A percentile compares a stretch with the other conserved stretches of the same genome.
Conservation (phyloP, 768 basidiomycete species). For the Leccinum variicolor region DNA sequence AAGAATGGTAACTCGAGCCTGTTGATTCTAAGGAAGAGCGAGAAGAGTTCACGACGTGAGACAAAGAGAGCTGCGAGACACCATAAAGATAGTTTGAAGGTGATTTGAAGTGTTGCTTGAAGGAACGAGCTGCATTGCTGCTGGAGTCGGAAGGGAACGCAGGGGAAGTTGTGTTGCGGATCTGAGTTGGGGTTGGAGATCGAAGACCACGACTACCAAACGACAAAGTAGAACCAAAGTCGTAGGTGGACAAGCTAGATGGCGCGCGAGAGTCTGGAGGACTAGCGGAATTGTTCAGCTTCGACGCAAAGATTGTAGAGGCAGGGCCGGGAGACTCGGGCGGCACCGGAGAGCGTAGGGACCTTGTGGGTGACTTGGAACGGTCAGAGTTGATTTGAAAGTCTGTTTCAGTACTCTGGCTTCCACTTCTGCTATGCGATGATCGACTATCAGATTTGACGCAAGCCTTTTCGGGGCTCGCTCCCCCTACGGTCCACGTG, state of each 20-base stretch:
- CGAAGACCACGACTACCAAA: slow-evolving; percentile 42
- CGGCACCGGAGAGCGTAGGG: slow-evolving; percentile 52
- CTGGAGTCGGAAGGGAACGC: slow-evolving; percentile 36
- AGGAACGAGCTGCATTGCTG: slow-evolving; percentile 46
- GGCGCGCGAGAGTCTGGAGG: slow-evolving; percentile 40
- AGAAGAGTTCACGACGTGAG: slow-evolving; percentile 70
- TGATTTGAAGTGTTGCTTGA: slow-evolving; percentile 46
- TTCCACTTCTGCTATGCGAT: slow-evolving; percentile 55
- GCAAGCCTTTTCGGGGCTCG: slow-evolving; percentile 31
- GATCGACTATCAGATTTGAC: slow-evolving; percentile 28
- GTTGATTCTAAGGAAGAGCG: slow-evolving; percentile 75
- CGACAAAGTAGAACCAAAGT: slow-evolving; percentile 46
- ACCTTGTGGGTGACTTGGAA: slow-evolving; percentile 43
- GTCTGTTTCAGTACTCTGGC: slow-evolving; percentile 44
- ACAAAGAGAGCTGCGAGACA: slow-evolving; percentile 60
- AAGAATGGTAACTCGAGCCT: slow-evolving; percentile 85
- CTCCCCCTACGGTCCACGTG: slow-evolving; percentile 55
- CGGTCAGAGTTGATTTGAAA: slow-evolving; percentile 27
- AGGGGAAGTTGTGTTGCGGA: slow-evolving; percentile 51
- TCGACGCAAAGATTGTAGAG: slow-evolving; percentile 19
- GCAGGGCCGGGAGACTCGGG: slow-evolving; percentile 59
- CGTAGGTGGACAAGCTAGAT: slow-evolving; percentile 48
- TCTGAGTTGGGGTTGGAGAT: slow-evolving; percentile 69
- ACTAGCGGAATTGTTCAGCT: slow-evolving; percentile 29
- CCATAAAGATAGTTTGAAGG: slow-evolving; percentile 51